Conservation (phyloP, 2,329 filamentous ascomycete species). For the Coniochaeta prunicola region DNA sequence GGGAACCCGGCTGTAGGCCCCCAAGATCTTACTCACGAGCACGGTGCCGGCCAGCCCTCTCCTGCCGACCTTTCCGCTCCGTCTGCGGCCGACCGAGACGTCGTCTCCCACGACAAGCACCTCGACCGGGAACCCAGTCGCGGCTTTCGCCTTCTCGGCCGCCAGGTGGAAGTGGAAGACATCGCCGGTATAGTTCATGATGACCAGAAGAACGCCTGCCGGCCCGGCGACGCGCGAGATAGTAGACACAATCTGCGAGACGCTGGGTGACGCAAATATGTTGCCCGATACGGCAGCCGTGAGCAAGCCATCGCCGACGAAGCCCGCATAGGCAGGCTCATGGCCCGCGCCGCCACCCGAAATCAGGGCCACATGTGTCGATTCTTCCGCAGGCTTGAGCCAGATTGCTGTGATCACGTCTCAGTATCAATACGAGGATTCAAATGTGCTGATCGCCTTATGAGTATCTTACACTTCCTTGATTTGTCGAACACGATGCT, state of each 20-base stretch:
- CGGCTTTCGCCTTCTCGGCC: slow-evolving; percentile 82
- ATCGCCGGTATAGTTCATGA: slow-evolving; percentile 92
- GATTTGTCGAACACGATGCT: too few species aligned
- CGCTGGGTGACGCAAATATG: slow-evolving; percentile 68
- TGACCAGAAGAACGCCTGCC: slow-evolving; percentile 69
- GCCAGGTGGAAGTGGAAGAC: slow-evolving; percentile 90
- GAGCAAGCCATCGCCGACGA: slow-evolving; percentile 76
- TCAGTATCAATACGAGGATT: too few species aligned
- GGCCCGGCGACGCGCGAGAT: slow-evolving; percentile 51
- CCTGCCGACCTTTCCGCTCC: slow-evolving; percentile 82
- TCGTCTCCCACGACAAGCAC: slow-evolving; percentile 93
- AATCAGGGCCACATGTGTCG: slow-evolving; percentile 79
- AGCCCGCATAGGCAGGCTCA: slow-evolving; percentile 79
- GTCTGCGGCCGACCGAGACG: slow-evolving; percentile 74
- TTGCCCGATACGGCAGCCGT: slow-evolving; percentile 78
- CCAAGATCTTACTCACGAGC: slow-evolving; percentile 82
- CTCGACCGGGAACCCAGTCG: slow-evolving; percentile 70
- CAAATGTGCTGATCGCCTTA: too few species aligned
- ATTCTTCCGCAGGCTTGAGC: too few species aligned
- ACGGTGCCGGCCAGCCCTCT: slow-evolving; percentile 89
- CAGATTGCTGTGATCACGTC: too few species aligned
- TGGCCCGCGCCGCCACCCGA: slow-evolving; percentile 87
- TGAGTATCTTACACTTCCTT: too few species aligned
- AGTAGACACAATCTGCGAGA: slow-evolving; percentile 81
- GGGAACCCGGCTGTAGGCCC: slow-evolving; percentile 75